Evolutionary conservation across 2,329 filamentous ascomycete species (phyloP).

Genomic region (Lasiodiplodia gonubiensis): DNA sequence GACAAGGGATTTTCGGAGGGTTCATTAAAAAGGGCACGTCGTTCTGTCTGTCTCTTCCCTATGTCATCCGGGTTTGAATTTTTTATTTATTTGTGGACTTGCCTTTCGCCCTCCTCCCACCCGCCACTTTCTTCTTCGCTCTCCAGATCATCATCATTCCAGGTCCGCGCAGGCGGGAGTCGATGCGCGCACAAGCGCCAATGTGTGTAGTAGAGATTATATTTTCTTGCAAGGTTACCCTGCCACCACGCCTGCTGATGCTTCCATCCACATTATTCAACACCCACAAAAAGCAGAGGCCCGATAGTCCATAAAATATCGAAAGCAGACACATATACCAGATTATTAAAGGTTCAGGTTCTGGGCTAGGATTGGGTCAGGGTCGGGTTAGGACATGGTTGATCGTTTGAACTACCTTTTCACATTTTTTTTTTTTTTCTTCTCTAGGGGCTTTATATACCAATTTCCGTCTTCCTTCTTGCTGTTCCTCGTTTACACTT

Average conservation of each 20-base stretch:
- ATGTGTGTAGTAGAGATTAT: constrained; percentile 24
- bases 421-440: not conserved
- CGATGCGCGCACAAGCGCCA: not conserved
- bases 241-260: not conserved
- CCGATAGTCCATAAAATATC: not conserved
- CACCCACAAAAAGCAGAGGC: not conserved
- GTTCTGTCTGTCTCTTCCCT: constrained; percentile 24
- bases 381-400: not conserved
- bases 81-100: constrained; percentile 17
- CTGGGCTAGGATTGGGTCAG: not conserved
- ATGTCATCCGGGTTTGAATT: constrained; percentile 1
- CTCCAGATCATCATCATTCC: not conserved
- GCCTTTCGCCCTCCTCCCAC: constrained; percentile 4
- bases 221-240: not conserved
- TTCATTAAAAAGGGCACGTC: constrained; percentile 13
- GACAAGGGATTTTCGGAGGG: constrained; percentile 3
- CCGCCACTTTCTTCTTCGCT: not conserved
- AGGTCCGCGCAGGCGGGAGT: not conserved
- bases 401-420: not conserved
- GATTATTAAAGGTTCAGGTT: not conserved
- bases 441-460: constrained; percentile 17
- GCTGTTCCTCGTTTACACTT: not conserved
- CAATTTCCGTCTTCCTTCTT: constrained; percentile 8
- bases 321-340: not conserved
- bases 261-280: not conserved